Conservation (phyloP, 257 asterid genomes). For the Plantago major region DNA sequence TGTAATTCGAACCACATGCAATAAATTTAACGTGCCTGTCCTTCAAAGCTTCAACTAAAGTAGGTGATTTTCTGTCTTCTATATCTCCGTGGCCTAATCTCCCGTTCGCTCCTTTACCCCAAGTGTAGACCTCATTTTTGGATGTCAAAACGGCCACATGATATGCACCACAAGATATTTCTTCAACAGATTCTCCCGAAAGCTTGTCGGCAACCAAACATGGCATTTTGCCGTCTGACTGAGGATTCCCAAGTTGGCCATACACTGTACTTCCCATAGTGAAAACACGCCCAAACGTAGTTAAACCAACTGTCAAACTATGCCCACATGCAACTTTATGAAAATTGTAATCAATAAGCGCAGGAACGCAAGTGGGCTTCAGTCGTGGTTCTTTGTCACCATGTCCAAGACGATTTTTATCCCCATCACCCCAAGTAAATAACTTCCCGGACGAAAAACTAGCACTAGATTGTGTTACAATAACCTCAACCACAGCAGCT, state of each 20-base stretch:
- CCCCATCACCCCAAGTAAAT: conserved; percentile 99
- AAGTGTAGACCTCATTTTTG: conserved; percentile 78
- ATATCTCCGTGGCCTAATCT: conserved; percentile 93
- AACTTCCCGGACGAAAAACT: conserved; percentile 80
- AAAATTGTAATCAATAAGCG: conserved; percentile 81
- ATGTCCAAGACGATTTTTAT: conserved; percentile 87
- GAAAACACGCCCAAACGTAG: conserved; percentile 72
- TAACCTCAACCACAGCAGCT: conserved; percentile 89
- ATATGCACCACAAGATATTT: conserved; percentile 79
- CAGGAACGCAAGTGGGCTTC: conserved; percentile 86
- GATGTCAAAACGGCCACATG: conserved; percentile 81
- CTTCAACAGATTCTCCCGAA: conserved; percentile 58
- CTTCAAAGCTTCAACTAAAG: conserved; percentile 71
- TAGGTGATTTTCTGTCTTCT: conserved; percentile 78
- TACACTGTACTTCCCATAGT: conserved; percentile 92
- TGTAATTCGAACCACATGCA: conserved; percentile 90
- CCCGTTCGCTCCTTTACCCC: conserved; percentile 98
- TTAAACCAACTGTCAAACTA: conserved; percentile 75
- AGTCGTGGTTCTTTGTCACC: conserved; percentile 89
- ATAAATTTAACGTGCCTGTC: conserved; percentile 81
- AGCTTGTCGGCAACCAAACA: conserved; percentile 75
- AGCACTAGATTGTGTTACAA: conserved; percentile 72
- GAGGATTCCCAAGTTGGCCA: conserved; percentile 87
- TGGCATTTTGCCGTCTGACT: conserved; percentile 75
- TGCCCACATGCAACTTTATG: conserved; percentile 84